Evolutionary conservation across 169 alveolate species (phyloP), one percentile per base, ranked within the genome.

Genomic region (Sarcocystis neurona): DNA sequence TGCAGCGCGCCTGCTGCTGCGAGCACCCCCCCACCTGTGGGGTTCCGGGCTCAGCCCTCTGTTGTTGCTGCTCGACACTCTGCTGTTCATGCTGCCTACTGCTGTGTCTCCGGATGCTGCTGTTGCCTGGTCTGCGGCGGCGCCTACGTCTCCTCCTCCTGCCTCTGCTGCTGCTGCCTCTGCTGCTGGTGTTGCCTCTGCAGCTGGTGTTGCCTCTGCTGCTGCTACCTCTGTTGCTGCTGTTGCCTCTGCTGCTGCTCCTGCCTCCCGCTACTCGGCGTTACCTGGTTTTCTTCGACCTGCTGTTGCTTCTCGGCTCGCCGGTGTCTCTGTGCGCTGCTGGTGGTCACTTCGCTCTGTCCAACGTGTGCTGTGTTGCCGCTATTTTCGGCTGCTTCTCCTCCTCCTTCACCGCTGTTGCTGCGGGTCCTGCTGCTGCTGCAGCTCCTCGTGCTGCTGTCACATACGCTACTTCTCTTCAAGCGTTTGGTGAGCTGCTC

Each of bases 291-390:
- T 3, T 48, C 82, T 2, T 53, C 82, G 8, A 56, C 82, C n/a
- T n/a, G 56, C 82, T 53, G 5, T 72, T 72, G 41, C 82, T 53
- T 72, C 58, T 72, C 56, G 82, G 82, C n/a, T 53, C 82, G n/a
- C 32, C n/a, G n/a, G n/a, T n/a, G n/a, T n/a, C n/a, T n/a, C n/a
- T n/a, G n/a, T n/a, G n/a, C n/a, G n/a, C n/a, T n/a, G n/a, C n/a
- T n/a, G n/a, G n/a, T n/a, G n/a, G n/a, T n/a, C n/a, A n/a, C n/a
- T n/a, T n/a, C n/a, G n/a, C n/a, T n/a, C n/a, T n/a, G n/a, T n/a
- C n/a, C n/a, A n/a, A n/a, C n/a, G n/a, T n/a, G n/a, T n/a, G n/a
- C n/a, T n/a, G n/a, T n/a, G n/a, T n/a, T n/a, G n/a, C n/a, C n/a
- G n/a, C n/a, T n/a, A n/a, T n/a, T n/a, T 30, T 68, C 75, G 15